Evolutionary conservation across 768 basidiomycete genomes (phyloP).

Genomic region (Hemileccinum impolitum): DNA sequence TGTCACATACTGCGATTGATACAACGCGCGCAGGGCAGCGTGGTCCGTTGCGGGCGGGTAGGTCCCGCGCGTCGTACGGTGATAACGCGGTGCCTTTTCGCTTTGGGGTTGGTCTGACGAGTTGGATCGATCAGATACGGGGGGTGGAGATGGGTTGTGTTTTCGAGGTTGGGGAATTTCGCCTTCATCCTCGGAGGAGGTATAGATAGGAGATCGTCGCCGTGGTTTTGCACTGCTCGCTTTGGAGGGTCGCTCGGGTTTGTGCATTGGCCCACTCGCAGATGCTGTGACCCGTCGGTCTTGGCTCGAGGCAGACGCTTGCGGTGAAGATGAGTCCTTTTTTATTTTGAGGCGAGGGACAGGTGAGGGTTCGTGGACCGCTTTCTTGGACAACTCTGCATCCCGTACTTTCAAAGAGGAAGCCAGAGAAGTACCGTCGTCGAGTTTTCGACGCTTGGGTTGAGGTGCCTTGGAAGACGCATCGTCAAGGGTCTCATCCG

Average conservation of each 20-base stretch:
- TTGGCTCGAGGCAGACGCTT: constrained; percentile 12
- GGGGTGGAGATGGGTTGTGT: constrained; percentile 27
- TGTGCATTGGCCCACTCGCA: constrained; percentile 6
- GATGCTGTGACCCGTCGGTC: constrained; percentile 11
- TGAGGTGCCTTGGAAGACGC: constrained; percentile 10
- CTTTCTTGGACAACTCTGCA: constrained; percentile 37
- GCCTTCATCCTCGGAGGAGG: constrained; percentile 63
- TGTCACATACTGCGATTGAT: constrained; percentile 47
- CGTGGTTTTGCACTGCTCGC: constrained; percentile 34
- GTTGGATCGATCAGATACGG: constrained; percentile 21
- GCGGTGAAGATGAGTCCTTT: constrained; percentile 34
- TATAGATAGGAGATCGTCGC: constrained; percentile 60
- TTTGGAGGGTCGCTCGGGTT: constrained; percentile 21
- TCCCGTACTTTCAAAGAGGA: constrained; percentile 23
- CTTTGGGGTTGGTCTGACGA: constrained; percentile 17
- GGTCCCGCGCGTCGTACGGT: constrained; percentile 31
- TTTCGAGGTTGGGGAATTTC: constrained; percentile 33
- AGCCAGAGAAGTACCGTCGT: constrained; percentile 26
- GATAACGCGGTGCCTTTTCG: constrained; percentile 18
- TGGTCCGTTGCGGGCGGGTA: constrained; percentile 45
- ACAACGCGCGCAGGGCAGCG: constrained; percentile 49
- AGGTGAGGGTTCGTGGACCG: constrained; percentile 24
- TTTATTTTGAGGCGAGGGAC: constrained; percentile 33
- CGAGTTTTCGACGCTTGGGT: constrained; percentile 44
- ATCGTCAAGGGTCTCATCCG: constrained; percentile 30